Percentiles rank a stretch among this genome's conserved stretches.
Evolutionary conservation across 495 filamentous ascomycete genomes (phyloP).

Genomic region (Staphylotrichum longicolle): DNA sequence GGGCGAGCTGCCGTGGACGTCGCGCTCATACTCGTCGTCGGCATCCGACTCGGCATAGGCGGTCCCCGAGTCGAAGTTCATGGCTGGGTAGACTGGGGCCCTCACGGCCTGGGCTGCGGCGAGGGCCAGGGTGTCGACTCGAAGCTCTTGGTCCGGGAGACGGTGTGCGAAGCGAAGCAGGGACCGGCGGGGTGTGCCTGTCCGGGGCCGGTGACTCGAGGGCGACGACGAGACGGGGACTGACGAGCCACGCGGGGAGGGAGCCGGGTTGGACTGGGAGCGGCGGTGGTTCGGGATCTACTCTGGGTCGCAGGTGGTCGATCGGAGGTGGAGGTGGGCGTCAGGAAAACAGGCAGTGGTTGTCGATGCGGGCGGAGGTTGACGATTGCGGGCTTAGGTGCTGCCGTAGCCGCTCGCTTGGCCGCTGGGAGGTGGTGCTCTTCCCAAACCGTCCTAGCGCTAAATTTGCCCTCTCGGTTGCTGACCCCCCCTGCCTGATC

Average conservation of each 20-base stretch:
- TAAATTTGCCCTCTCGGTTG: conserved; percentile 9
- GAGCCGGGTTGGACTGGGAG: conserved; percentile 1
- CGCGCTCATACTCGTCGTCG: conserved; percentile 91
- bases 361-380: conserved; percentile 24
- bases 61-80: conserved; percentile 59
- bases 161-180: conserved; percentile 1
- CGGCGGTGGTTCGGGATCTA: conserved; percentile 9
- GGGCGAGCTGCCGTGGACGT: conserved; percentile 68
- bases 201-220: conserved; percentile 2
- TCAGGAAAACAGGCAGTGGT: neutral
- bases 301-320: conserved; percentile 1
- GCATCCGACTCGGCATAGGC: conserved; percentile 84
- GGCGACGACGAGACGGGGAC: neutral
- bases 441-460: conserved; percentile 21
- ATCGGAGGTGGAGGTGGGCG: conserved; percentile 6
- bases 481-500: neutral
- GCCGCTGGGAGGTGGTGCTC: conserved; percentile 15
- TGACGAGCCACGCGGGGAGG: conserved; percentile 14
- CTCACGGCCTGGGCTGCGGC: conserved; percentile 29
- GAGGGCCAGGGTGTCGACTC: conserved; percentile 19
- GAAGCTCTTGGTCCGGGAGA: neutral
- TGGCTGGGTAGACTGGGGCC: conserved; percentile 35
- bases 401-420: conserved; percentile 28
- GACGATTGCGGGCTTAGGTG: conserved; percentile 15
- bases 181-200: conserved; percentile 6